Percentiles rank a stretch among this genome's conserved stretches.
Conservation (phyloP, 2,329 filamentous ascomycete species). For the Botryotinia globosa region DNA sequence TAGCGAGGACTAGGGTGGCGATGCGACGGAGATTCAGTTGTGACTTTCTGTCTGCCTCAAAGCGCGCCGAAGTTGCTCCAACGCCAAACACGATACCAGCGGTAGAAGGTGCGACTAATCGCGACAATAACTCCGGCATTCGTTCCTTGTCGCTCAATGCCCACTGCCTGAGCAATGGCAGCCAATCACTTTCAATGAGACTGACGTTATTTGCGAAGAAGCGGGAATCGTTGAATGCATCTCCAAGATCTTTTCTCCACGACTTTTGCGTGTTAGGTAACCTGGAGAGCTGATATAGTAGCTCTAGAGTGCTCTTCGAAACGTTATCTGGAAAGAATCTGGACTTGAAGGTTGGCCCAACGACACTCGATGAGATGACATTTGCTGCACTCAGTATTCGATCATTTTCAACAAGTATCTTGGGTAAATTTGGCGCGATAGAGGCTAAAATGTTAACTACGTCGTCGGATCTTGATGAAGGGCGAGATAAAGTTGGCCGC, state of each 20-base stretch:
- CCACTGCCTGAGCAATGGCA: slow-evolving; percentile 82
- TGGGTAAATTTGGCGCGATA: slow-evolving; percentile 76
- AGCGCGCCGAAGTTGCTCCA: slow-evolving; percentile 83
- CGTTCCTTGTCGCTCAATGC: slow-evolving; percentile 82
- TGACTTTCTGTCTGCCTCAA: slow-evolving; percentile 92
- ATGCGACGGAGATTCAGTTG: slow-evolving; percentile 86
- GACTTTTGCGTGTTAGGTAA: slow-evolving; percentile 78
- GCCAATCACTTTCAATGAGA: slow-evolving; percentile 72
- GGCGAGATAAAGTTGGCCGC: slow-evolving; percentile 27
- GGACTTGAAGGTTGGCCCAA: slow-evolving; percentile 77
- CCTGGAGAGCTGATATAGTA: slow-evolving; percentile 74
- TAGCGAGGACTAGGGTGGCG: slow-evolving; percentile 74
- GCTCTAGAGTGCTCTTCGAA: slow-evolving; percentile 63
- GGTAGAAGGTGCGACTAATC: slow-evolving; percentile 80
- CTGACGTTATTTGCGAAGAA: slow-evolving; percentile 73
- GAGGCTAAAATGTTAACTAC: slow-evolving; percentile 75
- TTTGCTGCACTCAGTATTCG: slow-evolving; percentile 74
- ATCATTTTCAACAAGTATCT: slow-evolving; percentile 82
- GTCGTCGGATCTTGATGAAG: slow-evolving; percentile 58
- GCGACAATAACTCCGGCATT: slow-evolving; percentile 73
- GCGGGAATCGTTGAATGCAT: slow-evolving; percentile 85
- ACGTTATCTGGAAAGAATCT: slow-evolving; percentile 86
- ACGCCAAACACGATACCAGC: slow-evolving; percentile 99
- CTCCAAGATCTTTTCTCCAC: slow-evolving; percentile 89
- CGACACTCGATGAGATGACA: slow-evolving; percentile 78